phyloP scores from a whole-genome alignment of 2,329 filamentous ascomycete species.

The Penicillium concentricum region DNA sequence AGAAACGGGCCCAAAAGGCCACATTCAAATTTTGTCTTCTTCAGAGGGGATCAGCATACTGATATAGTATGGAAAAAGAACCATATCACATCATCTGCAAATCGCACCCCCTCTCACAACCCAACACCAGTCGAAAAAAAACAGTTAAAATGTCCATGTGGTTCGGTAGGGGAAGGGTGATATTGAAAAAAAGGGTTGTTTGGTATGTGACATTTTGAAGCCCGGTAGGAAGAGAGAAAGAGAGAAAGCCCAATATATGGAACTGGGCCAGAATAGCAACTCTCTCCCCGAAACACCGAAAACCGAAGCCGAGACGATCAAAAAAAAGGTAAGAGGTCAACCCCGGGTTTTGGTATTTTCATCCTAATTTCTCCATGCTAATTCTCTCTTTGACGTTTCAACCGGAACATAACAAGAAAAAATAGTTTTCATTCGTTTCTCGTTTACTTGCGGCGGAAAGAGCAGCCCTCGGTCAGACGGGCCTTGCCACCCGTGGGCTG shows the following conservation, averaged over 20 bases:
- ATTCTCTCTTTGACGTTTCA: slow-evolving; percentile 29
- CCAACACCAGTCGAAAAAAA: slow-evolving; percentile 6
- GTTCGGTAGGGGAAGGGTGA: slow-evolving; percentile 11
- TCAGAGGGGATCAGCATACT: slow-evolving; percentile 9
- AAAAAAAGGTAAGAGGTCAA: slow-evolving; percentile 20
- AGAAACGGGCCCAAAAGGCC: slow-evolving; percentile 29
- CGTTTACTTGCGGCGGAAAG: slow-evolving; percentile 98
- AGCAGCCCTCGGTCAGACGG: slow-evolving; percentile 98
- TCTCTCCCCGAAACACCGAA: slow-evolving; percentile 6
- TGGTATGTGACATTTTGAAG: slow-evolving; percentile 30
- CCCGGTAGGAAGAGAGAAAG: slow-evolving; percentile 18
- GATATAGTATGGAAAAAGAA: slow-evolving; percentile 18
- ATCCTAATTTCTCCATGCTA: slow-evolving; percentile 32
- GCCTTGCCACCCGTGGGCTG: slow-evolving; percentile 99
- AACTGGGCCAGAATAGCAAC: slow-evolving; percentile 3
- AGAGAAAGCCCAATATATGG: neutral
- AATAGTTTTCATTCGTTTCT: slow-evolving; percentile 32
- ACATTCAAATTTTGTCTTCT: slow-evolving; percentile 38
- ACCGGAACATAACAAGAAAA: slow-evolving; percentile 27
- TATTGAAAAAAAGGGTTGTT: slow-evolving; percentile 23
- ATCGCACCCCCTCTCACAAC: slow-evolving; percentile 2
- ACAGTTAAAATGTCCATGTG: slow-evolving; percentile 5
- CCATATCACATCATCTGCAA: slow-evolving; percentile 25
- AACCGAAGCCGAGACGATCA: slow-evolving; percentile 22
- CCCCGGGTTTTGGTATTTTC: slow-evolving; percentile 28